Base-by-base conservation (phyloP, 768 basidiomycete genomes). In the Paxillus ammoniavirescens region DNA sequence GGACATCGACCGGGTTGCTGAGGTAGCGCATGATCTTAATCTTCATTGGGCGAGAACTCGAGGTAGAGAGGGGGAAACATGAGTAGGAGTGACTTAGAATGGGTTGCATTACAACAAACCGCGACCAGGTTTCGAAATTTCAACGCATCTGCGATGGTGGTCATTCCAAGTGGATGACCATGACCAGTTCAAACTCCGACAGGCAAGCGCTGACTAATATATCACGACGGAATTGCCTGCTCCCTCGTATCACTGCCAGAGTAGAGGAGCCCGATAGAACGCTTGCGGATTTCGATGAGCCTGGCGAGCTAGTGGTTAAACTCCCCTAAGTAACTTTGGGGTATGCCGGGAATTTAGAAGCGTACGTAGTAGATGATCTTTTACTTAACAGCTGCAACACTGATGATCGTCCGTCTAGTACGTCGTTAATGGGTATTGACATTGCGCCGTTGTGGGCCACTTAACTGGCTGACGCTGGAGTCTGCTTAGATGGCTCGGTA, bases 251-350 rank as follows among this genome's bases (percentile, higher is more conserved):
- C 23, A 67, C 65, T 21, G 83, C 80, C 2, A 78, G 79, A 45
- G 78, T 89, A 4, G 70, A 85, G 53, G 83, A 78, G 63, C 58
- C 75, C 23, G 84, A 87, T 62, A 83, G 85, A 3, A 72, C 75
- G 5, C 69, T 80, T 42, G 84, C 80, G 12, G 67, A 65, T 6
- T 80, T 82, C 55, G 81, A 80, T 31, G 84, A 87, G 62, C 73
- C 75, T 26, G 87, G 87, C 1, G 84, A 88, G 61, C 67, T 89
- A 4, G 68, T 86, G 2, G 76, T 87, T 6, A 78, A 70, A 30
- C 78, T 83, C 1, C 86, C 86, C 8, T 76, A 82, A 0, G 78
- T 84, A 72, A 76, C 86, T 6, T 62, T 84, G 49, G 74, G 79
- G 8, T 89, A 88, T 56, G 64, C 74, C 47, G 77, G 82, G 51